These are phyloP conservation scores for Rhodamnia rubescens DNA, from an alignment of 345 rosid genomes.

Conservation along the genomic window DNA sequence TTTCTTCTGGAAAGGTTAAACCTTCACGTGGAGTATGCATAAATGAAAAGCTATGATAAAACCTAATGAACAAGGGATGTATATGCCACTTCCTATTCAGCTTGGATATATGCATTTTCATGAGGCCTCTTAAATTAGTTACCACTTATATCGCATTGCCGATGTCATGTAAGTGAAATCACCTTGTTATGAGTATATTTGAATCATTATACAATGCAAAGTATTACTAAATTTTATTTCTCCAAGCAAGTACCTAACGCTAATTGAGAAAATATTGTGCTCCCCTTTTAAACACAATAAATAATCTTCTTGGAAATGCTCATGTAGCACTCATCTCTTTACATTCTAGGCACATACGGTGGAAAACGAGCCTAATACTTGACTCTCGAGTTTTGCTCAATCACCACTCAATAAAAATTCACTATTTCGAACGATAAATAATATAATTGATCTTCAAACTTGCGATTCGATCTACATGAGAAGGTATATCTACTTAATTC, in stretches of 20 bases:
- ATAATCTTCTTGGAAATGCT: not conserved
- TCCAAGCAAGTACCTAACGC: not conserved
- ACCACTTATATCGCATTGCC: no score
- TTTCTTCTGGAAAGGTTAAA: no score
- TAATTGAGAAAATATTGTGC: not conserved
- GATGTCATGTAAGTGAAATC: not conserved
- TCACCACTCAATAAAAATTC: not conserved
- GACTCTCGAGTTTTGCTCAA: not conserved
- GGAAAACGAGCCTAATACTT: not conserved
- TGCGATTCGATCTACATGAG: not conserved
- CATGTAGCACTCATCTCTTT: not conserved
- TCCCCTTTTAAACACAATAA: not conserved
- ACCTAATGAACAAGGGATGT: no score
- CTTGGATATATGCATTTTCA: no score
- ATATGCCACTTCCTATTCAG: no score
- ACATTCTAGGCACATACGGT: not conserved
- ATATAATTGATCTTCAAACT: no score
- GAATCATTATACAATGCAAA: not conserved
- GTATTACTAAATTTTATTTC: not conserved
- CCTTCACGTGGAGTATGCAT: no score
- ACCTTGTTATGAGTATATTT: not conserved
- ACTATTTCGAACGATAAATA: not conserved
- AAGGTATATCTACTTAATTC: not conserved
- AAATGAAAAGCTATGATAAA: no score
- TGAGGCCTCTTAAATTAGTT: no score